Conservation (phyloP, 139 green algal genomes). For the Limnomonas spitsbergensis region DNA sequence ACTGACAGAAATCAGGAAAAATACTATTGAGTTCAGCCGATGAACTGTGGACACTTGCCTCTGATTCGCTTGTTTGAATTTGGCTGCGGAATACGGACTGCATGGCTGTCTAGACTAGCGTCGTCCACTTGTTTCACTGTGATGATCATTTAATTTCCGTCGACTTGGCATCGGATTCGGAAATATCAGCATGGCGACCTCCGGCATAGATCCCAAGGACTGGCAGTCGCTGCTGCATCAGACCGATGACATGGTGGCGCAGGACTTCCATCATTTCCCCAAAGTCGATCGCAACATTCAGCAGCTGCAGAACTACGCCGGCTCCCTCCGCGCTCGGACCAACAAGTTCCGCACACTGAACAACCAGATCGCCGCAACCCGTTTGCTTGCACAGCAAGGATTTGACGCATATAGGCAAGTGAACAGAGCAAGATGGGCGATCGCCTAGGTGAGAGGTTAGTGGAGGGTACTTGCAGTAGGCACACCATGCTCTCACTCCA, state of each 20-base stretch:
- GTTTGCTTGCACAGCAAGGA: conserved; percentile 75
- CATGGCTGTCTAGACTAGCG: no score
- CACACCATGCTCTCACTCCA: no score
- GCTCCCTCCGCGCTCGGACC: conserved; percentile 51
- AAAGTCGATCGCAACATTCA: conserved; percentile 68
- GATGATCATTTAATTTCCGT: no score
- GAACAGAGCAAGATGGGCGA: no score
- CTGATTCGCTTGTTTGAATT: no score
- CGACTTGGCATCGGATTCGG: no score
- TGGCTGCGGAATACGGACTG: no score
- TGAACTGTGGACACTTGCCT: no score
- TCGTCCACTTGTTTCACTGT: no score
- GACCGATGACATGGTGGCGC: conserved; percentile 58
- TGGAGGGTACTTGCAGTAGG: background rate
- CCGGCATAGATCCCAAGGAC: conserved; percentile 27
- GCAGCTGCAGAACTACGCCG: conserved; percentile 70
- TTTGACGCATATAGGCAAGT: conserved; percentile 62
- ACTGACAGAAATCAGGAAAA: no score
- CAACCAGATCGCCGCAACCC: conserved; percentile 65
- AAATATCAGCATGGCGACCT: background rate
- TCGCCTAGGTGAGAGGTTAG: background rate
- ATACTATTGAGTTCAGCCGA: no score
- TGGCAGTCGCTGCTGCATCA: conserved; percentile 68
- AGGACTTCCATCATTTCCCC: conserved; percentile 69
- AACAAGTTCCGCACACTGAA: conserved; percentile 48